These are phyloP conservation scores for Erigeron philadelphicus DNA, from an alignment of 140 eudicot species.

Conservation along the genomic window DNA sequence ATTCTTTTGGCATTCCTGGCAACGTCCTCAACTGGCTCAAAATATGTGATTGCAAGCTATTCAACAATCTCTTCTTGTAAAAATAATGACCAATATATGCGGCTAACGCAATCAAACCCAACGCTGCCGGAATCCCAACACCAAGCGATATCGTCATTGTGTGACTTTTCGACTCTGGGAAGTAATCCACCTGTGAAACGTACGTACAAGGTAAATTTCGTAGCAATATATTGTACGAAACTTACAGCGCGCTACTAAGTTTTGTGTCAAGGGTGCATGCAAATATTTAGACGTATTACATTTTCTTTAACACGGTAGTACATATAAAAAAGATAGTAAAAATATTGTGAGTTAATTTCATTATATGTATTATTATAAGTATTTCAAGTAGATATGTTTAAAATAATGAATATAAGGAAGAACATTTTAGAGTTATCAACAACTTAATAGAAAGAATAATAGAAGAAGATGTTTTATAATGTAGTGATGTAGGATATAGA, in stretches of 20 bases:
- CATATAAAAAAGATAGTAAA: no score
- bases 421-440: no score
- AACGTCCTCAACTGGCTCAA: conserved; percentile 54
- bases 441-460: no score
- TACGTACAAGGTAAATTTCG: not conserved
- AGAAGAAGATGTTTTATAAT: no score
- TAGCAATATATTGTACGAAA: not conserved
- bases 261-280: not conserved
- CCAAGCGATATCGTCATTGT: conserved; percentile 33
- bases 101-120: conserved; percentile 29
- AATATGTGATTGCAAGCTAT: conserved; percentile 35
- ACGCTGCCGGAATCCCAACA: conserved; percentile 42
- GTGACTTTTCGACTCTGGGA: conserved; percentile 21
- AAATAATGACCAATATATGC: conserved; percentile 23
- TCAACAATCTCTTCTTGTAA: conserved; percentile 23
- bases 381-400: no score
- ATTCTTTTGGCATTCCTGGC: conserved; percentile 82
- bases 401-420: no score
- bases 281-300: not conserved
- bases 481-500: no score
- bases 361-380: no score
- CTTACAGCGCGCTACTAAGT: no score
- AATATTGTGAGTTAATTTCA: no score
- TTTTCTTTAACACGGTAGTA: no score
- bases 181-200: conserved; percentile 16